A percentile compares a stretch with the other conserved stretches of the same genome.
phyloP scores from a whole-genome alignment of 306 rosid species.

The Sicyos edulis region DNA sequence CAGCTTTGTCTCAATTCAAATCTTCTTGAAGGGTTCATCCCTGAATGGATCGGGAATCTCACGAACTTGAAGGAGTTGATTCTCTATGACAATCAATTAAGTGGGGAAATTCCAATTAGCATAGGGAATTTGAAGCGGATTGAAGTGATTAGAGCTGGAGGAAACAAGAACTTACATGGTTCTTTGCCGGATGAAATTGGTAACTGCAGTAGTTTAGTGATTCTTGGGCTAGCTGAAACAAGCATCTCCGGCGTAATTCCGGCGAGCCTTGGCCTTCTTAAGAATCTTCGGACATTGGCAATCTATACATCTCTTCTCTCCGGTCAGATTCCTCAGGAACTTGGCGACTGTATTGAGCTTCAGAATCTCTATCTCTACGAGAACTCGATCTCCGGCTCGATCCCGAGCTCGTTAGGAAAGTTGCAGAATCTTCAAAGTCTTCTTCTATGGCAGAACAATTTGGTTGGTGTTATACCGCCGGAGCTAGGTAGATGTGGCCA shows the following conservation, averaged over 20 bases:
- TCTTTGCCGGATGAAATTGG: slow-evolving; percentile 63
- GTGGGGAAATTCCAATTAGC: slow-evolving; percentile 54
- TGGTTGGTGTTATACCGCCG: slow-evolving; percentile 69
- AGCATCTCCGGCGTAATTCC: slow-evolving; percentile 72
- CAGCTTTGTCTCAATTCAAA: slow-evolving; percentile 64
- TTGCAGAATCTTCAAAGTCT: slow-evolving; percentile 52
- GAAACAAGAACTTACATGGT: slow-evolving; percentile 78
- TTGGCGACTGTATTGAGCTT: slow-evolving; percentile 60
- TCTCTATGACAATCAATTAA: slow-evolving; percentile 61
- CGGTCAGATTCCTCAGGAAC: slow-evolving; percentile 65
- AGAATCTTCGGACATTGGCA: slow-evolving; percentile 66
- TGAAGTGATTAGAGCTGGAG: slow-evolving; percentile 71
- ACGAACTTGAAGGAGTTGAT: slow-evolving; percentile 38
- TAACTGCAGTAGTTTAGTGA: slow-evolving; percentile 52
- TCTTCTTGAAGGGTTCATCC: slow-evolving; percentile 54
- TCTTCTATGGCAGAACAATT: slow-evolving; percentile 69
- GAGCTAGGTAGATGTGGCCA: slow-evolving; percentile 63
- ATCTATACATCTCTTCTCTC: slow-evolving; percentile 69
- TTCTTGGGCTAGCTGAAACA: slow-evolving; percentile 82
- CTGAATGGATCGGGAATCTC: slow-evolving; percentile 60
- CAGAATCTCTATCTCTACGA: slow-evolving; percentile 61
- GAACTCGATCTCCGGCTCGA: slow-evolving; percentile 69
- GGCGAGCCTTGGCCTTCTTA: slow-evolving; percentile 47
- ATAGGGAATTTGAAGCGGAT: slow-evolving; percentile 51
- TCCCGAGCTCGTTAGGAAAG: slow-evolving; percentile 59